These are phyloP conservation scores for Silene latifolia DNA, from an alignment of 148 eudicot species.

Conservation along the genomic window DNA sequence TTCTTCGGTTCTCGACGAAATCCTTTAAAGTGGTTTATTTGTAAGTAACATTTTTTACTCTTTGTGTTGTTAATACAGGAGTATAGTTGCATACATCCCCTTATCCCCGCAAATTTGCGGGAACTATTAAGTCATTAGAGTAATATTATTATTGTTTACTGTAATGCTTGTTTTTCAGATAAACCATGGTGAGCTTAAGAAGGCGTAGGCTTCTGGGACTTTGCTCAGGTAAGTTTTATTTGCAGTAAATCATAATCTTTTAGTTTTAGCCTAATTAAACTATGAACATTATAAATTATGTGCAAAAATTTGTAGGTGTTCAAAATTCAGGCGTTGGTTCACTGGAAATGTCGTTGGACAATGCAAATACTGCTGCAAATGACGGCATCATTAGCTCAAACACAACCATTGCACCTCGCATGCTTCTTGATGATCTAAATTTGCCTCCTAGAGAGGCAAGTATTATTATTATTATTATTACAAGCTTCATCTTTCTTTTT, in stretches of 20 bases:
- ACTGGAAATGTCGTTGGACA: conserved; percentile 31
- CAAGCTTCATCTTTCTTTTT: too few relatives aligned
- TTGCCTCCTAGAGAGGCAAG: conserved; percentile 42
- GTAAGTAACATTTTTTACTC: too few relatives aligned
- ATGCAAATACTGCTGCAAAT: conserved; percentile 34
- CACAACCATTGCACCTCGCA: conserved; percentile 43
- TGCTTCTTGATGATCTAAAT: conserved; percentile 40
- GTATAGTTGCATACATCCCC: too few relatives aligned
- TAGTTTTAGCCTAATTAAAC: not conserved
- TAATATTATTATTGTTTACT: too few relatives aligned
- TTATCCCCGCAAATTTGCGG: too few relatives aligned
- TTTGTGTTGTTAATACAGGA: too few relatives aligned
- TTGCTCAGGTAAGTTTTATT: conserved; percentile 25
- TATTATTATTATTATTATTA: not conserved
- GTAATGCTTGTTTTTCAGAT: conserved; percentile 18
- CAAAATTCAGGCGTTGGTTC: conserved; percentile 41
- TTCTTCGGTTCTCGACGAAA: too few relatives aligned
- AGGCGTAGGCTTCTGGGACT: conserved; percentile 44
- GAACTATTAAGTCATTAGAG: too few relatives aligned
- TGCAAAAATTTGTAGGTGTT: conserved; percentile 37
- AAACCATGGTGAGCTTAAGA: conserved; percentile 49
- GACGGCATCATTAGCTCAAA: conserved; percentile 27
- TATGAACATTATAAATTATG: not conserved
- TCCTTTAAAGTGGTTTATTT: too few relatives aligned
- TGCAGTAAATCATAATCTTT: not conserved